These are phyloP conservation scores for Rutstroemia sp. DNA, from an alignment of 2,329 filamentous ascomycete species.

Conservation along the genomic window DNA sequence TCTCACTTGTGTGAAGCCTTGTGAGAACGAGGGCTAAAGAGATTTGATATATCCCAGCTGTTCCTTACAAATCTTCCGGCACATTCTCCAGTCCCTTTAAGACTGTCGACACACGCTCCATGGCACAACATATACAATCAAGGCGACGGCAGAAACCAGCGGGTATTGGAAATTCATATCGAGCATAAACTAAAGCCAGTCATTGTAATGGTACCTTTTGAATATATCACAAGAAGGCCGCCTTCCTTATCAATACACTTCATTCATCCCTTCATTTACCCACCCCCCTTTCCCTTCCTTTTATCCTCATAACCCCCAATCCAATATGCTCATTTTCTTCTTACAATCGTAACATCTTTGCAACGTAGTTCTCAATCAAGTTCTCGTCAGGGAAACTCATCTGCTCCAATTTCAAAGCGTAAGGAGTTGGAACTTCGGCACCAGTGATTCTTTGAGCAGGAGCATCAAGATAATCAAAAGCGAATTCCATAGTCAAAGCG, in stretches of 20 bases:
- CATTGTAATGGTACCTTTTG: background rate
- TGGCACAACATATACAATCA: no score
- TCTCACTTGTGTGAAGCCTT: no score
- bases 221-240: constrained; percentile 6
- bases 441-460: constrained; percentile 92
- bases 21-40: no score
- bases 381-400: constrained; percentile 90
- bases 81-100: no score
- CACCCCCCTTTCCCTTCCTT: background rate
- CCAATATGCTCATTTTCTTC: background rate
- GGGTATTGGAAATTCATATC: no score
- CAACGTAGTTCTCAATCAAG: constrained; percentile 80
- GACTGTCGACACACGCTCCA: no score
- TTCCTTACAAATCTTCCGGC: no score
- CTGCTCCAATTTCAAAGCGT: constrained; percentile 86
- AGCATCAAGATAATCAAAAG: constrained; percentile 93
- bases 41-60: no score
- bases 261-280: background rate
- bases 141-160: no score
- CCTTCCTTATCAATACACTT: constrained; percentile 6
- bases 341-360: constrained; percentile 79
- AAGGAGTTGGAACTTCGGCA: constrained; percentile 94
- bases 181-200: no score
- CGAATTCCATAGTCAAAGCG: constrained; percentile 93
- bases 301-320: background rate